These are phyloP conservation scores for Glutinoglossum americanum DNA, from an alignment of 495 filamentous ascomycete genomes.

Conservation along the genomic window DNA sequence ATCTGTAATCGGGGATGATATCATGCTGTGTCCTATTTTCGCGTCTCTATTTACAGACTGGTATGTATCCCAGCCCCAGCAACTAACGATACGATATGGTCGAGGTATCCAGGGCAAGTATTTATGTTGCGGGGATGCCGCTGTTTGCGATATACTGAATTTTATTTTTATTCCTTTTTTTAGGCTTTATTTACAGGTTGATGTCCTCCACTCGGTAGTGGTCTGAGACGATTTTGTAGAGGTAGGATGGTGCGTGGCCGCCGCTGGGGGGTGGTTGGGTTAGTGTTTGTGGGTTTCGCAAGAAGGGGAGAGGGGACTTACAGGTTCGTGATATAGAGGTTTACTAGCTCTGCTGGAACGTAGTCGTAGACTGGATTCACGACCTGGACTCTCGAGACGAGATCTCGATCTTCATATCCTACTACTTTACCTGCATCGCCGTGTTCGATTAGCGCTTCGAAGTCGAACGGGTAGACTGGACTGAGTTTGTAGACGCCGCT, in stretches of 20 bases:
- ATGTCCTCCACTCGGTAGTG: slow-evolving; percentile 74
- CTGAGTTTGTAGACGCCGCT: slow-evolving; percentile 78
- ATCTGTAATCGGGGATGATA: no score
- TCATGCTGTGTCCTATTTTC: no score
- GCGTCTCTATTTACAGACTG: no score
- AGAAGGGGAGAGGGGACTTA: slow-evolving; percentile 23
- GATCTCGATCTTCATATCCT: slow-evolving; percentile 46
- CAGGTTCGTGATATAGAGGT: slow-evolving; percentile 86
- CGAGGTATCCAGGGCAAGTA: no score
- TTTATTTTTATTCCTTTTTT: no score
- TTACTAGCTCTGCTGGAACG: slow-evolving; percentile 57
- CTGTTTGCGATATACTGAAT: no score
- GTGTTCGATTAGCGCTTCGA: slow-evolving; percentile 56
- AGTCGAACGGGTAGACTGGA: slow-evolving; percentile 65
- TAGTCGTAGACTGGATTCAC: slow-evolving; percentile 69
- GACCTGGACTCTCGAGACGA: slow-evolving; percentile 56
- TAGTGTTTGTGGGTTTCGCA: neutral
- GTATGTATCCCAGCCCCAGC: no score
- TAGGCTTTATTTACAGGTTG: slow-evolving; percentile 22
- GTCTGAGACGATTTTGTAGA: slow-evolving; percentile 62
- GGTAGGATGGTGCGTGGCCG: slow-evolving; percentile 57
- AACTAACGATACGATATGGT: no score
- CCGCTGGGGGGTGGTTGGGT: slow-evolving; percentile 26
- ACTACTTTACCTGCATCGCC: slow-evolving; percentile 57
- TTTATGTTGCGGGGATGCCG: no score